Conservation (phyloP, 345 rosid genomes). For the Gossypium anomalum region DNA sequence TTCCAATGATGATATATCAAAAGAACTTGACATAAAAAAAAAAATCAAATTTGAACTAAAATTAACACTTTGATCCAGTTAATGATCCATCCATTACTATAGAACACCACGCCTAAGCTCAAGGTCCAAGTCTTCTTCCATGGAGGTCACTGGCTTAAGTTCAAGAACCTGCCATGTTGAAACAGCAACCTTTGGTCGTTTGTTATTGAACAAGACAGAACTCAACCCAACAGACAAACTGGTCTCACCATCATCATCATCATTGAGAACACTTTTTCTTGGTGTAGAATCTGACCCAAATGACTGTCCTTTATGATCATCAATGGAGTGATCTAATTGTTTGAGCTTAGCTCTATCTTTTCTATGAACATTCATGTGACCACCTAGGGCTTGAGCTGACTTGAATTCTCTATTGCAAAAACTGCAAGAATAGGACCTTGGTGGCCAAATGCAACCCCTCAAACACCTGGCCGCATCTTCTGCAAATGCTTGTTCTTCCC, state of each 20-base stretch:
- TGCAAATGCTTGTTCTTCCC: slow-evolving; percentile 62
- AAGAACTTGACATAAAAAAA: no score
- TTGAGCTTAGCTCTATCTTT: slow-evolving; percentile 66
- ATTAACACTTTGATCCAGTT: no score
- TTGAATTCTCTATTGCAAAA: slow-evolving; percentile 60
- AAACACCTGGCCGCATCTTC: slow-evolving; percentile 47
- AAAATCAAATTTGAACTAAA: no score
- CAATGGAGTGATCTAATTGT: slow-evolving; percentile 25
- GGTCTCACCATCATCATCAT: slow-evolving; percentile 19
- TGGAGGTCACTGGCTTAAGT: slow-evolving; percentile 21
- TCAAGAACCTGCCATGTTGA: slow-evolving; percentile 31
- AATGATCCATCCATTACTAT: not conserved
- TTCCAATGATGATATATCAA: no score
- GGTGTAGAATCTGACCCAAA: not conserved
- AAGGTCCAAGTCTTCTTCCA: slow-evolving; percentile 63
- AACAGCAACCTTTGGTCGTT: slow-evolving; percentile 30
- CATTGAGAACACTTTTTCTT: not conserved
- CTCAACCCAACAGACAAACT: slow-evolving; percentile 33
- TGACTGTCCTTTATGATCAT: not conserved
- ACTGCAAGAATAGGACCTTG: slow-evolving; percentile 54
- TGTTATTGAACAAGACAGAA: slow-evolving; percentile 23
- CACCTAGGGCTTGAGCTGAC: slow-evolving; percentile 80
- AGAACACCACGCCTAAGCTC: slow-evolving; percentile 78
- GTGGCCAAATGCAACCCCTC: slow-evolving; percentile 64
- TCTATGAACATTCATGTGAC: slow-evolving; percentile 77